Conservation (phyloP, 1,284 basidiomycete genomes). For the Inonotus hispidus region DNA sequence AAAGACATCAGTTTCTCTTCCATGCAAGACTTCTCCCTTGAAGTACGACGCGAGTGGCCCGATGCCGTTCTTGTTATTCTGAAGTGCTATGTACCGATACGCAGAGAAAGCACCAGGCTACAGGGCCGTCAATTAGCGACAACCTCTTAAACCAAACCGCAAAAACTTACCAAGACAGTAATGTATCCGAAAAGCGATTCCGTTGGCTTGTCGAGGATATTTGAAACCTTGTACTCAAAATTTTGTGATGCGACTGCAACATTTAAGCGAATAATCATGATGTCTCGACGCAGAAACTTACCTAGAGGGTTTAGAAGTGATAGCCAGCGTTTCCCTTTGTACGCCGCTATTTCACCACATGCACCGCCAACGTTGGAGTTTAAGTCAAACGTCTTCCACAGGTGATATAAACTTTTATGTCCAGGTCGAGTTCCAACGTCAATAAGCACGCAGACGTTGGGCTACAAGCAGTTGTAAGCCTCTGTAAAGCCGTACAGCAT, state of each 20-base stretch:
- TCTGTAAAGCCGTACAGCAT: neutral
- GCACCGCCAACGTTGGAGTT: conserved; percentile 93
- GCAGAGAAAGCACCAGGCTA: conserved; percentile 95
- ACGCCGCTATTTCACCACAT: conserved; percentile 91
- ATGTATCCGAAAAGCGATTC: conserved; percentile 94
- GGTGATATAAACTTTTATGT: conserved; percentile 80
- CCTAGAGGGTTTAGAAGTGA: conserved; percentile 81
- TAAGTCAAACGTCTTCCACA: conserved; percentile 95
- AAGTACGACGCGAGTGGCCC: conserved; percentile 96
- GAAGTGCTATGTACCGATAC: conserved; percentile 84
- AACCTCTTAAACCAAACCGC: neutral
- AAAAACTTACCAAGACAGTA: conserved; percentile 59
- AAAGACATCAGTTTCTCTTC: conserved; percentile 91
- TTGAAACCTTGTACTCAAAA: conserved; percentile 91
- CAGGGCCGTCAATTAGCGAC: conserved; percentile 16
- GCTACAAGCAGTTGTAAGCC: conserved; percentile 36
- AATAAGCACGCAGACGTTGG: conserved; percentile 84
- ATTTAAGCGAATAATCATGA: neutral
- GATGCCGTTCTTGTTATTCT: conserved; percentile 80
- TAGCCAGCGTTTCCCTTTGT: conserved; percentile 87
- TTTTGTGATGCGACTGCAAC: conserved; percentile 85
- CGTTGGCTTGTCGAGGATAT: conserved; percentile 92
- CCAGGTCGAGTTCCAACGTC: conserved; percentile 92
- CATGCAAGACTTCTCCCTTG: conserved; percentile 91
- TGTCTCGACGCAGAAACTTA: conserved; percentile 29